Evolutionary conservation across 192 early-diverging fungal species (phyloP).

Genomic region (Entomortierella chlamydospora): DNA sequence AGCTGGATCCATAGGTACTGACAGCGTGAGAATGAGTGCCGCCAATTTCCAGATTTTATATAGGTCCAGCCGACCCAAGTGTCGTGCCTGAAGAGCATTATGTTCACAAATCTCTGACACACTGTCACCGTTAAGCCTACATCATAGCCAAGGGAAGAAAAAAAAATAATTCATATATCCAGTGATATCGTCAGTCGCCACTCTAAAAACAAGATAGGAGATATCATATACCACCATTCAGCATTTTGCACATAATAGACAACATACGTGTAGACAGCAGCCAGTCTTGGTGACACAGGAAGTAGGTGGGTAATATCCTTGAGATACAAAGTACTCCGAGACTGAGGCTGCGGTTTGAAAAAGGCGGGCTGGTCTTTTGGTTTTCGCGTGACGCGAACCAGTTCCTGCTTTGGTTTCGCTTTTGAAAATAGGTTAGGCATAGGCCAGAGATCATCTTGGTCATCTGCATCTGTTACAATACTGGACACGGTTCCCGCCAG

Average conservation of each 20-base stretch:
- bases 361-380: constrained; percentile 40
- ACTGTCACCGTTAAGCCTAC: constrained; percentile 68
- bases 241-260: background rate
- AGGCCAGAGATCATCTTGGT: constrained; percentile 56
- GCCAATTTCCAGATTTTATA: constrained; percentile 75
- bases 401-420: constrained; percentile 31
- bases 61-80: constrained; percentile 64
- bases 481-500: constrained; percentile 56
- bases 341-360: constrained; percentile 45
- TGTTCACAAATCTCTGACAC: constrained; percentile 68
- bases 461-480: constrained; percentile 62
- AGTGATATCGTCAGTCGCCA: background rate
- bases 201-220: background rate
- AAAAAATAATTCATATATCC: background rate
- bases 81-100: constrained; percentile 68
- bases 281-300: constrained; percentile 69
- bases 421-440: constrained; percentile 40
- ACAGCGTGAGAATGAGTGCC: constrained; percentile 64
- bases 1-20: constrained; percentile 59
- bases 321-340: constrained; percentile 57
- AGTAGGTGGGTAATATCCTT: constrained; percentile 67
- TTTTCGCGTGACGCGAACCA: constrained; percentile 33
- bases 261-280: constrained; percentile 70
- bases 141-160: background rate
- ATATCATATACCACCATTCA: background rate